Base-by-base conservation (phyloP, 805 yeast genomes). In the Teunomyces panamensis region DNA sequence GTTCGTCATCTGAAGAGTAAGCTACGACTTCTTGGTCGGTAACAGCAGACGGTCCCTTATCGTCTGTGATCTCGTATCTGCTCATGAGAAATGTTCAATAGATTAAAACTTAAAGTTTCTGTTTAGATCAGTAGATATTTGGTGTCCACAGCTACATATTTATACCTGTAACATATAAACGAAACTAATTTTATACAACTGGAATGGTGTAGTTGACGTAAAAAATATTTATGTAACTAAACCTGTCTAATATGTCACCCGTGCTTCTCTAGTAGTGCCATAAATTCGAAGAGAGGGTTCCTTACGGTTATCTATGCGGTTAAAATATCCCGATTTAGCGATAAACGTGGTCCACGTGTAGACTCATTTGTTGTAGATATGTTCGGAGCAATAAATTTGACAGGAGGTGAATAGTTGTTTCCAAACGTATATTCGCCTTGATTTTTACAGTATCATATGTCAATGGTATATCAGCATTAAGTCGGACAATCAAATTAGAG, bases 1-100 rank as follows among this genome's bases (percentile, higher is more conserved):
- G 41, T 5, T 37, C 41, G 27, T 37, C 41, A 11, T 37, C 41
- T 6, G 41, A 37, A n/a, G 41, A 24, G 41, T 37, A 37, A 5
- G 29, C 41, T 5, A 26, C 30, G n/a, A n/a, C 41, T 37, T 37
- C 41, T 16, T 37, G 41, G 6, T 37, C n/a, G 10, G 28, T 17
- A 27, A 30, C 9, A 13, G 27, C 29, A 3, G 24, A 11, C 5
- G 24, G 13, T 5, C n/a, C 14, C 33, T 39, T 39, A 8, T 39
- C 33, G 34, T 28, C 34, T 6, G 33, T 29, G 32, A 39, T 28
- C 17, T 39, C 43, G 33, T 28, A 14, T 6, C 33, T 26, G 43
- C 33, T 39, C 43, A 39, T 39, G 24, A 20, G 6, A 20, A 20
- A 20, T 20, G 24, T 20, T 20, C 24, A 20, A 20, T 20, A 5